phyloP scores from a whole-genome alignment of 768 basidiomycete genomes.

The Galerina sulciceps region DNA sequence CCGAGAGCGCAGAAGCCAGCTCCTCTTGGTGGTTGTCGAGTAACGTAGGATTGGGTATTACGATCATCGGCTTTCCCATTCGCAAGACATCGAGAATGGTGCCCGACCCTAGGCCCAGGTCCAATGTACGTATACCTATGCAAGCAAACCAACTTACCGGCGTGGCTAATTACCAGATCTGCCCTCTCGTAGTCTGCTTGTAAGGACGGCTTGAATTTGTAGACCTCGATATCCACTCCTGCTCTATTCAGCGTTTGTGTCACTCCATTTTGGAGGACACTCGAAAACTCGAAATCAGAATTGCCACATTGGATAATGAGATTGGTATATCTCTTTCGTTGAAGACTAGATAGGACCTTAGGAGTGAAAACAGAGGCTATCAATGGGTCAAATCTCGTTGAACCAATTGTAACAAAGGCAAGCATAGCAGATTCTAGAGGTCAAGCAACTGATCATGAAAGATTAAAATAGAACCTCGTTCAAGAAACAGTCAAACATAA shows the following conservation, averaged over 20 bases:
- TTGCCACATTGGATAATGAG: constrained; percentile 83
- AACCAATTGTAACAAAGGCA: constrained; percentile 87
- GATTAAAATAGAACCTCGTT: too few species aligned
- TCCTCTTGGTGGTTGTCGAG: constrained; percentile 95
- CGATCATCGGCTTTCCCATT: constrained; percentile 75
- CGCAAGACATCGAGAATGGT: constrained; percentile 91
- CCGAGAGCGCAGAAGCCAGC: constrained; percentile 70
- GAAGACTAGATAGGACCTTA: constrained; percentile 60
- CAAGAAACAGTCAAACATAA: too few species aligned
- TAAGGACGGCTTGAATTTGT: constrained; percentile 78
- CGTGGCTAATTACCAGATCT: constrained; percentile 90
- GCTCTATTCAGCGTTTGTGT: constrained; percentile 30
- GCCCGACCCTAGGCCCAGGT: constrained; percentile 72
- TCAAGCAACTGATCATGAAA: too few species aligned
- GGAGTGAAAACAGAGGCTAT: constrained; percentile 62
- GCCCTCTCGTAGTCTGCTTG: constrained; percentile 64
- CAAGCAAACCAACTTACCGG: constrained; percentile 59
- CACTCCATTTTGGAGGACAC: constrained; percentile 31
- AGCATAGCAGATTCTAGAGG: constrained; percentile 33
- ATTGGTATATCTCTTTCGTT: constrained; percentile 54
- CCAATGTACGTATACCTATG: neutral
- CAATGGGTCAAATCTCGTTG: constrained; percentile 83
- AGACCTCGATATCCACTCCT: constrained; percentile 63
- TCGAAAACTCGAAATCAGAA: constrained; percentile 49
- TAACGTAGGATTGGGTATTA: constrained; percentile 87